These are phyloP conservation scores for Solanum medicagineum DNA, from an alignment of 257 asterid genomes.

Conservation along the genomic window DNA sequence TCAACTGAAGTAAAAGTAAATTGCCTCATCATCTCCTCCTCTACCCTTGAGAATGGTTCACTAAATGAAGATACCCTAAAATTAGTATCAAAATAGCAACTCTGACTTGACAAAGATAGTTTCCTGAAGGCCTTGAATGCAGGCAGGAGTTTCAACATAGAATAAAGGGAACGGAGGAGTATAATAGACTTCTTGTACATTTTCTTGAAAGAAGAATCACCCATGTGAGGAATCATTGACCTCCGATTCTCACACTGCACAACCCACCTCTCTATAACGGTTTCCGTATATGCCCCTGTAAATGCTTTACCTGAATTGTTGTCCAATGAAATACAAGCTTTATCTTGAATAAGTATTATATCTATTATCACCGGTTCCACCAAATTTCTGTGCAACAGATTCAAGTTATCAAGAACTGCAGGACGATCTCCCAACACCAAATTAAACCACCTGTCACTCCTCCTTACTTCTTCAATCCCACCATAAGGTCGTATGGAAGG, in stretches of 20 bases:
- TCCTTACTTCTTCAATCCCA: conserved; percentile 47
- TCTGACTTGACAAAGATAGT: conserved; percentile 36
- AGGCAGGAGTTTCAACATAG: conserved; percentile 89
- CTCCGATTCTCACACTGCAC: conserved; percentile 67
- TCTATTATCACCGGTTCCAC: conserved; percentile 88
- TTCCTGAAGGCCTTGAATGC: conserved; percentile 82
- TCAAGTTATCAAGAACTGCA: conserved; percentile 62
- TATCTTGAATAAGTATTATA: conserved; percentile 65
- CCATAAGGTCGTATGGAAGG: conserved; percentile 50
- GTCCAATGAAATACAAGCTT: conserved; percentile 17
- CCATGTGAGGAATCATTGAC: conserved; percentile 36
- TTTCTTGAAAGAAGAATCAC: conserved; percentile 64
- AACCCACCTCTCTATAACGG: conserved; percentile 84
- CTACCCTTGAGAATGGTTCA: conserved; percentile 67
- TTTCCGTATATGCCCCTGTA: conserved; percentile 39
- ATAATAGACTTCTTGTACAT: conserved; percentile 71
- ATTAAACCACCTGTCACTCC: conserved; percentile 87
- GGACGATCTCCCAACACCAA: conserved; percentile 84
- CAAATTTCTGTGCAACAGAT: conserved; percentile 70
- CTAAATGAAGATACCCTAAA: conserved; percentile 67
- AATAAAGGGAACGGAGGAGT: conserved; percentile 56
- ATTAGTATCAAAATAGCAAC: conserved; percentile 66
- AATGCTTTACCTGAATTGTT: conserved; percentile 11
- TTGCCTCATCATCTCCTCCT: conserved; percentile 56
- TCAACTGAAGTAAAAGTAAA: conserved; percentile 71